A percentile compares a stretch with the other conserved stretches of the same genome.
phyloP scores from a whole-genome alignment of 2,329 filamentous ascomycete species.

The Lecanicillium sp. region DNA sequence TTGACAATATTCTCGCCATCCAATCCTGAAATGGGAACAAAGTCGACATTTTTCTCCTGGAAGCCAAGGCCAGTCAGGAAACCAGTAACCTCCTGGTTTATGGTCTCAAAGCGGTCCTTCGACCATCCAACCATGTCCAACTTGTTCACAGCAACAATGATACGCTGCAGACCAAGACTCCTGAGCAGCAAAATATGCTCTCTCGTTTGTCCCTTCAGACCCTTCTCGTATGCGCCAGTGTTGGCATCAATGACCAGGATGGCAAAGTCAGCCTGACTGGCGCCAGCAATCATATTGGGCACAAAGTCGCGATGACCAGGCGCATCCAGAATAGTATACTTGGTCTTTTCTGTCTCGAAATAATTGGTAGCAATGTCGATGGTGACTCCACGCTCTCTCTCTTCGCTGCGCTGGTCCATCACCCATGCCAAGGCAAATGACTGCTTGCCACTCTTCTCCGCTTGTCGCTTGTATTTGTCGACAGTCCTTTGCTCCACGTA shows the following conservation, averaged over 20 bases:
- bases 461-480: constrained; percentile 82
- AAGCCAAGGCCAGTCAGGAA: constrained; percentile 83
- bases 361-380: constrained; percentile 95
- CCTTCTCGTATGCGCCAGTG: constrained; percentile 87
- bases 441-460: constrained; percentile 84
- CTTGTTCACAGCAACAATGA: constrained; percentile 93
- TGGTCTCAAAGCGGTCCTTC: constrained; percentile 75
- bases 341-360: constrained; percentile 81
- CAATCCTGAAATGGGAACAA: constrained; percentile 85
- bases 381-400: constrained; percentile 83
- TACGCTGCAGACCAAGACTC: constrained; percentile 81
- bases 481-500: constrained; percentile 83
- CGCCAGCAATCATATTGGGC: constrained; percentile 97
- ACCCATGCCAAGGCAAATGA: constrained; percentile 98
- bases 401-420: constrained; percentile 84
- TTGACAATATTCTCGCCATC: constrained; percentile 78
- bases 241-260: constrained; percentile 90
- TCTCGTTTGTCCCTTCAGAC: constrained; percentile 85
- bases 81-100: constrained; percentile 72
- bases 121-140: constrained; percentile 85
- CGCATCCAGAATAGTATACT: constrained; percentile 91
- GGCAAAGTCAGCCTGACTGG: constrained; percentile 92
- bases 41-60: constrained; percentile 70
- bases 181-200: constrained; percentile 87
- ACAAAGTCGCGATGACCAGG: constrained; percentile 95